Evolutionary conservation across 1,284 basidiomycete genomes (phyloP).

Genomic region (Cryptococcus sp.): DNA sequence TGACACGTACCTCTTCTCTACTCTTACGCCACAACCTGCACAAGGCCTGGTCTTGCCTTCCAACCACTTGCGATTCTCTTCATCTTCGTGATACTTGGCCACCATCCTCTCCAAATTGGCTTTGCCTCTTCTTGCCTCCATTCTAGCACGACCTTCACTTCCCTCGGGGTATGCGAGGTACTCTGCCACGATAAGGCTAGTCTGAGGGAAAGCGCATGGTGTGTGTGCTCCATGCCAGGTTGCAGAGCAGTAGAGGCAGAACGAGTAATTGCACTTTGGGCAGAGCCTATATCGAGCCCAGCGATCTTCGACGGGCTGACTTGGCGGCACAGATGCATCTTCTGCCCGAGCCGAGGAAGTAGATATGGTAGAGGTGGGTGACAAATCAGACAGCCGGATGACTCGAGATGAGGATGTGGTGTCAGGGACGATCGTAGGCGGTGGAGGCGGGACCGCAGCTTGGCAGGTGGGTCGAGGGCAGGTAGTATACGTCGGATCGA

Average conservation of each 20-base stretch:
- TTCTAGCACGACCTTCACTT: slow-evolving; percentile 26
- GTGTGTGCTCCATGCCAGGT: slow-evolving; percentile 51
- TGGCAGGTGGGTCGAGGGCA: slow-evolving; percentile 51
- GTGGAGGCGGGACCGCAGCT: slow-evolving; percentile 45
- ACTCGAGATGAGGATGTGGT: slow-evolving; percentile 16
- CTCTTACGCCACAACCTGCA: slow-evolving; percentile 45
- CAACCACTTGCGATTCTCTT: slow-evolving; percentile 47
- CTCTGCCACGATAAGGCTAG: slow-evolving; percentile 35
- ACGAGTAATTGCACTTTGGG: slow-evolving; percentile 38
- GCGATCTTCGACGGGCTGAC: slow-evolving; percentile 27
- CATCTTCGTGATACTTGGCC: slow-evolving; percentile 39
- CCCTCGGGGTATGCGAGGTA: slow-evolving; percentile 44
- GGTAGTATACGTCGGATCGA: slow-evolving; percentile 45
- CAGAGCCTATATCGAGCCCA: slow-evolving; percentile 45
- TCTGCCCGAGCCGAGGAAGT: not conserved
- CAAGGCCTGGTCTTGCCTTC: slow-evolving; percentile 42
- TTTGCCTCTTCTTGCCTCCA: slow-evolving; percentile 41
- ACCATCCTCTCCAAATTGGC: slow-evolving; percentile 45
- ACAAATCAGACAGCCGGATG: slow-evolving; percentile 33
- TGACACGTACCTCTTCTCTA: slow-evolving; percentile 43
- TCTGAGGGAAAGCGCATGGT: slow-evolving; percentile 43
- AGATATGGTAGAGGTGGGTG: slow-evolving; percentile 6
- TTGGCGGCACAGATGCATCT: not conserved
- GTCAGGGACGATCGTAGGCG: not conserved
- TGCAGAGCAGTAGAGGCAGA: slow-evolving; percentile 45